Percentiles rank a stretch among this genome's conserved stretches.
Evolutionary conservation across 495 filamentous ascomycete genomes (phyloP).

Genomic region (Penicillium coprophilum): DNA sequence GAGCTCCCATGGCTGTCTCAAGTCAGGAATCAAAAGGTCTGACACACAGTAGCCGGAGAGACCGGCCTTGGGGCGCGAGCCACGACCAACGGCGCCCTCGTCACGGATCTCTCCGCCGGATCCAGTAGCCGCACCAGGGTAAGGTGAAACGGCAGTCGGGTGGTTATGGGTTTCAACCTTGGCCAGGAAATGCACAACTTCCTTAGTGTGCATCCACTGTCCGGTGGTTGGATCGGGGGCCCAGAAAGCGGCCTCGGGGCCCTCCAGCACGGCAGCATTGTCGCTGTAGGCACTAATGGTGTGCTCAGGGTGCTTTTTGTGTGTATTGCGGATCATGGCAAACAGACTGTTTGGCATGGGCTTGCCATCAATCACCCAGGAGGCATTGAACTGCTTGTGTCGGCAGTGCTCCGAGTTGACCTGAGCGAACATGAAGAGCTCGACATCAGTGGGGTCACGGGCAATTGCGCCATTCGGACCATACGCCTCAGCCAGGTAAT

Average conservation of each 20-base stretch:
- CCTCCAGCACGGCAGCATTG: conserved; percentile 90
- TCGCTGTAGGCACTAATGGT: conserved; percentile 96
- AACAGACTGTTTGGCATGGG: conserved; percentile 78
- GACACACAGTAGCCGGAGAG: conserved; percentile 93
- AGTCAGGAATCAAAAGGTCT: conserved; percentile 82
- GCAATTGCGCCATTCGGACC: conserved; percentile 64
- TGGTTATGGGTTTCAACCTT: conserved; percentile 99
- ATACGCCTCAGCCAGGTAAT: conserved; percentile 89
- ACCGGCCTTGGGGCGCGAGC: conserved; percentile 90
- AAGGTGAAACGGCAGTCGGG: conserved; percentile 90
- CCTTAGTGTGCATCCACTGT: conserved; percentile 83
- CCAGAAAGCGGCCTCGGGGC: conserved; percentile 73
- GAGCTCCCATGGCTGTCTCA: conserved; percentile 81
- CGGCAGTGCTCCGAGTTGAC: conserved; percentile 67
- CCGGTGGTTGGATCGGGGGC: conserved; percentile 81
- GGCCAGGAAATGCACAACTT: conserved; percentile 80
- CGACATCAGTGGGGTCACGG: conserved; percentile 80
- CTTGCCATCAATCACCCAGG: conserved; percentile 93
- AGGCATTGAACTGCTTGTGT: conserved; percentile 90
- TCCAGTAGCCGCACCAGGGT: conserved; percentile 82
- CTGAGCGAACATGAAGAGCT: conserved; percentile 99
- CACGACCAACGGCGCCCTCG: conserved; percentile 89
- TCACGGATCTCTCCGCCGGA: conserved; percentile 95
- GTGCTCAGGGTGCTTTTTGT: conserved; percentile 70
- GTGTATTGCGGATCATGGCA: conserved; percentile 92